A percentile compares a stretch with the other conserved stretches of the same genome.
Evolutionary conservation across 1,284 basidiomycete genomes (phyloP).

Genomic region (Cryptococcus floricola): DNA sequence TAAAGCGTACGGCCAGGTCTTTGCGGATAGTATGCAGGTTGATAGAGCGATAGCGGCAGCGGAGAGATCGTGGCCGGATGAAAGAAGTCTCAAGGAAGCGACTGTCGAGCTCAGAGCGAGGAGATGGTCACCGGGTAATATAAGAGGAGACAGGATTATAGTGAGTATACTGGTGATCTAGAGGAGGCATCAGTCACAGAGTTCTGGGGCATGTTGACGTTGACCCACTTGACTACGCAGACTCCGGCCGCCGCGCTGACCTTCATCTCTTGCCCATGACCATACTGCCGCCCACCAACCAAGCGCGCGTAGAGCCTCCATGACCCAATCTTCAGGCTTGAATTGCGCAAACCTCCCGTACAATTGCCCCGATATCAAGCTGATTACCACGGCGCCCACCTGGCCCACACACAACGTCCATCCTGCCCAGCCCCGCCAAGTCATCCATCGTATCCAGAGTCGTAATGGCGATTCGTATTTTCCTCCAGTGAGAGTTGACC

Average conservation of each 20-base stretch:
- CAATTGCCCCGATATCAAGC: neutral
- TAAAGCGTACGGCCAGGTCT: neutral
- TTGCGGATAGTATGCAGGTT: neutral
- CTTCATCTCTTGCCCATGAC: constrained; percentile 1
- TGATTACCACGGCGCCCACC: constrained; percentile 10
- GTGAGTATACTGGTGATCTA: constrained; percentile 9
- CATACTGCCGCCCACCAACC: constrained; percentile 3
- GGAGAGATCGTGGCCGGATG: neutral
- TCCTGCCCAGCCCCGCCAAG: constrained; percentile 1
- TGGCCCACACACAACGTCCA: constrained; percentile 13
- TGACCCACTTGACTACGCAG: constrained; percentile 8
- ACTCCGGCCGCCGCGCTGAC: constrained; percentile 6
- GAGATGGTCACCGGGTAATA: neutral
- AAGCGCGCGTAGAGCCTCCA: neutral
- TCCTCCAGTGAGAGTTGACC: constrained; percentile 15
- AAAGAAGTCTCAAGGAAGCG: neutral
- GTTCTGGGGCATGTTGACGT: neutral
- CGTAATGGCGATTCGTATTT: constrained; percentile 22
- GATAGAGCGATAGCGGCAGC: neutral
- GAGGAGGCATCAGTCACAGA: neutral
- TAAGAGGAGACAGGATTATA: constrained; percentile 4
- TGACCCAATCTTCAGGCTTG: neutral
- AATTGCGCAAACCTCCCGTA: neutral
- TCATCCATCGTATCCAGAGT: constrained; percentile 18
- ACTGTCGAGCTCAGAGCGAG: neutral